A percentile compares a stretch with the other conserved stretches of the same genome.
These are phyloP conservation scores for Pyrus betulifolia DNA, from an alignment of 306 rosid genomes.

Conservation along the genomic window DNA sequence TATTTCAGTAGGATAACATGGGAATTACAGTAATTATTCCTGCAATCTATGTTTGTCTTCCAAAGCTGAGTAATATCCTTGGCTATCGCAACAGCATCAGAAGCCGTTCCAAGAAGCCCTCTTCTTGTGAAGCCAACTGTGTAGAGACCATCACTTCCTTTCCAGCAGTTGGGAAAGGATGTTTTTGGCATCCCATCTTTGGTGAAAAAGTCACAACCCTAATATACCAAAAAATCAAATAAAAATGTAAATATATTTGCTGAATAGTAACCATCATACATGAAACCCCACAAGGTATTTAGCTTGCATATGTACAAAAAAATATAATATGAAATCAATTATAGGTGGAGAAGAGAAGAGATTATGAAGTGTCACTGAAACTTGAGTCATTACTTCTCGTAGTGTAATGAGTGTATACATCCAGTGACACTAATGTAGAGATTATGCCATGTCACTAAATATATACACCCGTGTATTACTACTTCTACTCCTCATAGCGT, in stretches of 20 bases:
- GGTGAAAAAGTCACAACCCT: constrained; percentile 63
- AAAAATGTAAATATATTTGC: background rate
- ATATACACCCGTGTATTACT: too few species aligned
- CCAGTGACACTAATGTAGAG: too few species aligned
- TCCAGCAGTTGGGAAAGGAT: constrained; percentile 89
- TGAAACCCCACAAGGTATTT: background rate
- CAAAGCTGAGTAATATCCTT: constrained; percentile 50
- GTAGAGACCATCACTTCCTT: constrained; percentile 70
- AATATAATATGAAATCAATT: too few species aligned
- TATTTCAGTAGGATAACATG: constrained; percentile 39
- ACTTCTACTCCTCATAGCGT: too few species aligned
- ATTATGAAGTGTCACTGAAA: background rate
- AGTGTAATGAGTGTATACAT: too few species aligned
- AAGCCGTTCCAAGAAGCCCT: constrained; percentile 76
- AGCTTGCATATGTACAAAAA: background rate
- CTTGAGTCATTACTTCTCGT: too few species aligned
- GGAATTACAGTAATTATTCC: constrained; percentile 27
- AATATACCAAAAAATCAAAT: background rate
- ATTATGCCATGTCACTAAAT: too few species aligned
- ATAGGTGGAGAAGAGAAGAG: background rate
- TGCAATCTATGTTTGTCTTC: constrained; percentile 26
- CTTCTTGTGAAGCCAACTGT: constrained; percentile 78
- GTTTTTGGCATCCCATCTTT: constrained; percentile 79
- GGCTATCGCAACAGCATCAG: constrained; percentile 62
- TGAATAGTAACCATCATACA: background rate